Evolutionary conservation across 164 flowering plant genomes (phyloP), one percentile per base, ranked within the genome.

Genomic region (Annona cherimola): DNA sequence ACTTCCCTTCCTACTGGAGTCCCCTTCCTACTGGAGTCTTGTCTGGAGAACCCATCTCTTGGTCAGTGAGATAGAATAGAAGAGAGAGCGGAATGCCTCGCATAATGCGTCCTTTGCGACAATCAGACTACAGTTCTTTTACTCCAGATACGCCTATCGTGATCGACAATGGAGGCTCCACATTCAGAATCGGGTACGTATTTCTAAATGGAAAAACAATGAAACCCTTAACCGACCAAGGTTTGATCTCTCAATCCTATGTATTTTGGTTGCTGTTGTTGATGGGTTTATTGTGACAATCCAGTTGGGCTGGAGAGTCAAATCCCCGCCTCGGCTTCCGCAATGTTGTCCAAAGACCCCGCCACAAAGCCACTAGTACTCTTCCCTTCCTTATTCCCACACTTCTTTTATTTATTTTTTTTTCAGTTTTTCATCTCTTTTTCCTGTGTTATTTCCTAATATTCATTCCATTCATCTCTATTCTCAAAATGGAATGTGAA

Each of bases 241-340:
- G 11, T 19, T 18, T 19, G 14, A 26, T 63, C 26, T 50, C 67
- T 69, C 65, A 20, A 18, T 42, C 26, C 20, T 20, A 18, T 16
- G 19, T 63, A 2, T 3, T 41, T 39, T 39, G 9, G 0, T 57
- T 40, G 1, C 0, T 54, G 26, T 41, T 60, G 46, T 40, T 26
- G 35, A 0, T 26, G 35, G 35, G 35, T 26, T 26, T 1, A 26
- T 26, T 26, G 35, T 26, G 35, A 26, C 35, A 4, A 44, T 45
- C 5, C 69, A 81, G 83, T 61, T 81, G 83, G 83, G 83, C 83
- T 0, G 81, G 83, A 26, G 83, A 81, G 70, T 71, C 79, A 2
- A 71, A 81, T 67, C 83, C 83, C 3, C 81, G 83, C 3, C 9
- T 78, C 26, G 65, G 75, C 39, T 81, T 81, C 64, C 77, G 81